Evolutionary conservation across 2,329 filamentous ascomycete species (phyloP), one percentile per base, ranked within the genome.

Genomic region (Botrytis fragariae): DNA sequence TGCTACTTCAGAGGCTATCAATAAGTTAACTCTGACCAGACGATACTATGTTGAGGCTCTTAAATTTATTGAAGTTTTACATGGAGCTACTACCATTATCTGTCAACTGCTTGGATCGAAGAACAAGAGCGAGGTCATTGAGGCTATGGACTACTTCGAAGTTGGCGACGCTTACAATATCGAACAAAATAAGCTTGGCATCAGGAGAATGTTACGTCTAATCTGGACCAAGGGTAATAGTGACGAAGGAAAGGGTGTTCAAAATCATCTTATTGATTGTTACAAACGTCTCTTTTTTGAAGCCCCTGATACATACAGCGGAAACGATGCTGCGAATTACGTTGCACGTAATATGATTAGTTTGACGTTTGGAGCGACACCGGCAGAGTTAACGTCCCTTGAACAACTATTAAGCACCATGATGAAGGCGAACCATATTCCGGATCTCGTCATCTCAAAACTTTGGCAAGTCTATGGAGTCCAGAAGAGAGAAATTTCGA

Each of bases 171-270:
- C 95, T 9, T 98, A 98, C 86, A 96, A 97, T 82, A 92, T 99
- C 74, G 93, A 98, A 82, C 93, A 96, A 77, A 94, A 97, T 80
- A 95, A 97, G 82, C 84, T 92, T 57, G 96, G 97, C 73, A 98
- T 99, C 79, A 90, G 95, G 74, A 92, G 94, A 73, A 99, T 99
- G 96, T 87, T 99, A 76, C 91, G 95, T 71, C 87, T 99, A 32
- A 99, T 99, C 82, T 99, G 96, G 96, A 99, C 96, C 76, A 99
- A 99, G 84, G 95, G 96, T 78, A 99, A 98, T 83, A 98, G 94
- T 79, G 96, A 99, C 79, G 97, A 99, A 86, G 96, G 97, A 79
- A 99, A 98, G 84, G 96, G 96, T 72, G 95, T 99, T 3, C 97
- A 99, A 81, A 93, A 93, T 3, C 96, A 99, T 82, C 87, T 99